phyloP scores from a whole-genome alignment of 495 filamentous ascomycete species.

The Podospora fimiseda region DNA sequence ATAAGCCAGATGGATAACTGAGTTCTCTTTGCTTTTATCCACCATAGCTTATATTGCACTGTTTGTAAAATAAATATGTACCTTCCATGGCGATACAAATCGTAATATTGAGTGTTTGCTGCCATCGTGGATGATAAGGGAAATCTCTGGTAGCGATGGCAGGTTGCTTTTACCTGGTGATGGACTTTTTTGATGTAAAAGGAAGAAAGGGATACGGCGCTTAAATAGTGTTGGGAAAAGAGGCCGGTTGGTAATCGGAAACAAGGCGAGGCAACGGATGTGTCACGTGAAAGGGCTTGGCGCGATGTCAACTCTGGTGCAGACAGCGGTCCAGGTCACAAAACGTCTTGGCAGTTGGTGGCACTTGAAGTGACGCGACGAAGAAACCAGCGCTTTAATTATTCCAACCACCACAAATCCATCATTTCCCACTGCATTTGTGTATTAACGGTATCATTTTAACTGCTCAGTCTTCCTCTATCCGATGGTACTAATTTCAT shows the following conservation, averaged over 20 bases:
- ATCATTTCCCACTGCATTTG: too few relatives aligned
- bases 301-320: not conserved
- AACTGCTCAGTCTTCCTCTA: too few relatives aligned
- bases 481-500: too few relatives aligned
- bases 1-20: not conserved
- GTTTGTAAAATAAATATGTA: slow-evolving; percentile 39
- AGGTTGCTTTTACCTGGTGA: not conserved
- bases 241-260: slow-evolving; percentile 1
- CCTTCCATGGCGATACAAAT: slow-evolving; percentile 97
- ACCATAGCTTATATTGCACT: not conserved
- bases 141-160: slow-evolving; percentile 7
- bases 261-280: not conserved
- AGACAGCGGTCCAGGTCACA: not conserved
- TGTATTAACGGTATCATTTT: too few relatives aligned
- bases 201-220: not conserved
- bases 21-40: not conserved
- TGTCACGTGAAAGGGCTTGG: slow-evolving; percentile 7
- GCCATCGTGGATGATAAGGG: slow-evolving; percentile 31
- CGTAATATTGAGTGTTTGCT: slow-evolving; percentile 62
- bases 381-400: too few relatives aligned
- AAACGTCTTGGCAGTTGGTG: slow-evolving; percentile 16
- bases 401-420: too few relatives aligned
- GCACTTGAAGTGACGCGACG: too few relatives aligned
- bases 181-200: slow-evolving; percentile 4
- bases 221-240: not conserved